phyloP scores from a whole-genome alignment of 2,329 filamentous ascomycete species.

The Sarocladiaceae sp. region DNA sequence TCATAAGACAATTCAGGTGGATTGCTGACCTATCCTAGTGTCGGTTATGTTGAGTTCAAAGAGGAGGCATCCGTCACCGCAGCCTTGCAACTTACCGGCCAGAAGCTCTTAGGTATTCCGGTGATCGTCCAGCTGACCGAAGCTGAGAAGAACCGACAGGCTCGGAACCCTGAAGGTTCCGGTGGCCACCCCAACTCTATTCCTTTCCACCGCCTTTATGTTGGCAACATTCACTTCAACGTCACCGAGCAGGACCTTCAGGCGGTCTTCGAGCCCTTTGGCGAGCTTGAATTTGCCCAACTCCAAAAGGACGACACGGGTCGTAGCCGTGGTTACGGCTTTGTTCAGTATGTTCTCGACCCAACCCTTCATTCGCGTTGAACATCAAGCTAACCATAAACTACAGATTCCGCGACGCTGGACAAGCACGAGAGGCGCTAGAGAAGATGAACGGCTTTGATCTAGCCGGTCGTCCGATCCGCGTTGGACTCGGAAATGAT shows the following conservation, averaged over 20 bases:
- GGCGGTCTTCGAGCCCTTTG: conserved; percentile 96
- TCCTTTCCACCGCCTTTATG: conserved; percentile 96
- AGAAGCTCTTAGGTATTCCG: conserved; percentile 96
- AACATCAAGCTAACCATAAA: conserved; percentile 27
- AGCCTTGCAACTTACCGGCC: conserved; percentile 96
- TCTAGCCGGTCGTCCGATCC: conserved; percentile 92
- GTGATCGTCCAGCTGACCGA: conserved; percentile 98
- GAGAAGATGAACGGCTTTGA: conserved; percentile 99
- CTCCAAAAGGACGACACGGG: conserved; percentile 93
- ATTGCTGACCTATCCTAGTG: conserved; percentile 59
- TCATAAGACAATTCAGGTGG: too few relatives aligned
- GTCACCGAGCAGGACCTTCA: conserved; percentile 94
- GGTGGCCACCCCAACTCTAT: conserved; percentile 73
- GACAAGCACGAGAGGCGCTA: conserved; percentile 86
- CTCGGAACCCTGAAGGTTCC: conserved; percentile 71
- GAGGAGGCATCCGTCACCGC: conserved; percentile 88
- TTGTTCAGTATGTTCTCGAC: conserved; percentile 78
- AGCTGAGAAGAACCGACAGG: conserved; percentile 98
- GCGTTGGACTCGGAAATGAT: conserved; percentile 98
- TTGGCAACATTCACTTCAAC: conserved; percentile 99
- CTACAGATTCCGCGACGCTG: conserved; percentile 78
- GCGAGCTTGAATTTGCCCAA: conserved; percentile 95
- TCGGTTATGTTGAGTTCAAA: conserved; percentile 99
- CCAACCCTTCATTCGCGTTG: neutral
- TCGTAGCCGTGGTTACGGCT: conserved; percentile 91